Evolutionary conservation across 2,329 filamentous ascomycete species (phyloP), one percentile per base, ranked within the genome.

Genomic region (Pseudopithomyces chartarum): DNA sequence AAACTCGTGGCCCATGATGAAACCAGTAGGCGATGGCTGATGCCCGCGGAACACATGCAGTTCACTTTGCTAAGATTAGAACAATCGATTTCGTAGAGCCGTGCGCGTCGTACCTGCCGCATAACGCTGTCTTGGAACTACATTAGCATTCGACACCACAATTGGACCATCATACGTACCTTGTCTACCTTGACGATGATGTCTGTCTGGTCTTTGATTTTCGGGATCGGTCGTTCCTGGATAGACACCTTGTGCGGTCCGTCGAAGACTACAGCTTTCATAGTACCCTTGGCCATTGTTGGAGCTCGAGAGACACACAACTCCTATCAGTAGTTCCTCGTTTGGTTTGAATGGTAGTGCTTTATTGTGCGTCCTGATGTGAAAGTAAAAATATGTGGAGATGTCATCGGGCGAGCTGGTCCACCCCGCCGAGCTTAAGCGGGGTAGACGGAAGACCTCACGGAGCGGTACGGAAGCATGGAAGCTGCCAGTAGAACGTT

Each of bases 231-330:
- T 19, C 91, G 84, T 57, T 95, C 86, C 77, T 96, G 89, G 54
- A 97, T 78, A 0, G 84, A 88, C 53, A 96, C 83, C 69, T 90
- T 87, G 68, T 85, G 82, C 3, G 90, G 89, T 2, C 89, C 91
- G 60, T 94, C 88, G 79, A 97, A 96, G 53, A 97, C 85, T 29
- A 97, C 91, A 29, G 92, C 92, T 75, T 90, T 90, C 93, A 97
- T 97, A 0, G 85, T 70, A 22, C 62, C 60, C 43, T 63, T 59
- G 6, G 60, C 42, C 66, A 70, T 66, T 33, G n/a, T 62, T 12
- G 29, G 13, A 17, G 8, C 5, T 23, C 8, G 32, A 5, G 26
- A 29, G 26, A 29, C 8, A 29, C 8, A 8, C 5, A 29, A 29
- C 4, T 4, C 8, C 26, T 29, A 8, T 29, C 26, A 29, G 26